These are phyloP conservation scores for Populus hybrid DNA, from an alignment of 441 rosid species.

Conservation along the genomic window DNA sequence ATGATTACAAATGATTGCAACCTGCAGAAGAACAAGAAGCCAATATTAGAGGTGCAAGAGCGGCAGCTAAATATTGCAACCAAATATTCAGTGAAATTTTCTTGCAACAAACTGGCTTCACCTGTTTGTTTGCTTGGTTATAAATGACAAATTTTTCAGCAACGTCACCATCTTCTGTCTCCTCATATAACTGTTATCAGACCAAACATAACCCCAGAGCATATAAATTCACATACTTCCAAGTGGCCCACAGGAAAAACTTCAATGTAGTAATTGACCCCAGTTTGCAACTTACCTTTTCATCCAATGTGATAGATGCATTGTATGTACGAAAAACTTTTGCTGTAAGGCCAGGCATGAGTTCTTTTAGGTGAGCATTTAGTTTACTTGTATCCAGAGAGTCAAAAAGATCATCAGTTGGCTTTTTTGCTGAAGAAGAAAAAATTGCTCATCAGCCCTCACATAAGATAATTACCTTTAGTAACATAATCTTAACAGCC, in stretches of 20 bases:
- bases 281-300: constrained; percentile 52
- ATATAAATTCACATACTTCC: neutral
- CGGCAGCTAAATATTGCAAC: neutral
- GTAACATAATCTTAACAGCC: neutral
- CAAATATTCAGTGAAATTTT: neutral
- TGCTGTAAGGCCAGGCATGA: constrained; percentile 99
- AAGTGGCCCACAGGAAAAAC: neutral
- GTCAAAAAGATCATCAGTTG: constrained; percentile 83
- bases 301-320: constrained; percentile 95
- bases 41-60: constrained; percentile 8
- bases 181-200: constrained; percentile 64
- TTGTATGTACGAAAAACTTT: constrained; percentile 99
- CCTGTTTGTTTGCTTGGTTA: constrained; percentile 93
- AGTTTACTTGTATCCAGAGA: constrained; percentile 83
- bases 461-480: neutral
- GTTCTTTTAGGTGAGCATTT: too few relatives aligned
- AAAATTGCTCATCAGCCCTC: neutral
- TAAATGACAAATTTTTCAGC: constrained; percentile 76
- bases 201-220: constrained; percentile 13
- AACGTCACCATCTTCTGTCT: constrained; percentile 88
- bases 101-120: constrained; percentile 23
- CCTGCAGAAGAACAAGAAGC: constrained; percentile 48
- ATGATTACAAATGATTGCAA: constrained; percentile 99
- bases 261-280: neutral
- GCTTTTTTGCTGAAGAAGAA: constrained; percentile 58